These are phyloP conservation scores for Trametes cubensis DNA, from an alignment of 768 basidiomycete genomes.

Conservation along the genomic window DNA sequence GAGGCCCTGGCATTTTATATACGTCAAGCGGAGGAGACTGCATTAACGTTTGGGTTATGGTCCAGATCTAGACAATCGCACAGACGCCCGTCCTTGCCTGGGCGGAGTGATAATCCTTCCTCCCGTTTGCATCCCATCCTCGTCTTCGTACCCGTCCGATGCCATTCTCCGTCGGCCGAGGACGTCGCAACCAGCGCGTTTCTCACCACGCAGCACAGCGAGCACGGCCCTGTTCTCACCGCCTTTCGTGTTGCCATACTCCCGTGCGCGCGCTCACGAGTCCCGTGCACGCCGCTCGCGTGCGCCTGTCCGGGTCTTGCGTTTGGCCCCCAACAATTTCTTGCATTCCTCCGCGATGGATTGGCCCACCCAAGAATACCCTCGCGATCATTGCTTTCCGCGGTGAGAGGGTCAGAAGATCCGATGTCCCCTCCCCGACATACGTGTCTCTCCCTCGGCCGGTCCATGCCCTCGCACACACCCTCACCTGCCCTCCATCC, in stretches of 20 bases:
- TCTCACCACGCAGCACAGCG: constrained; percentile 6
- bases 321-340: neutral
- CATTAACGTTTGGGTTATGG: neutral
- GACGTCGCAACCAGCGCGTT: neutral
- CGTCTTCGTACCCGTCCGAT: no score
- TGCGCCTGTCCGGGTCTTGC: neutral
- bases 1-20: constrained; percentile 15
- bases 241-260: neutral
- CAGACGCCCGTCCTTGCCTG: constrained; percentile 9
- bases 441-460: constrained; percentile 11
- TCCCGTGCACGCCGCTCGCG: neutral
- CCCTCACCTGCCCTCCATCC: neutral
- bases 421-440: constrained; percentile 9
- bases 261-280: neutral
- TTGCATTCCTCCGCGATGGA: constrained; percentile 4
- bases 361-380: constrained; percentile 2
- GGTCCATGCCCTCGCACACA: constrained; percentile 11
- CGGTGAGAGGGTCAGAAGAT: constrained; percentile 17
- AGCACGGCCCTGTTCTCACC: constrained; percentile 1
- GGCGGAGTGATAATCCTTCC: neutral
- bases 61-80: constrained; percentile 4
- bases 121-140: neutral
- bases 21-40: constrained; percentile 7
- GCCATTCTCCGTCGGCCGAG: neutral
- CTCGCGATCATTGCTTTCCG: neutral